Base-by-base conservation (phyloP, 2,329 filamentous ascomycete species). In the Colletotrichum musae region DNA sequence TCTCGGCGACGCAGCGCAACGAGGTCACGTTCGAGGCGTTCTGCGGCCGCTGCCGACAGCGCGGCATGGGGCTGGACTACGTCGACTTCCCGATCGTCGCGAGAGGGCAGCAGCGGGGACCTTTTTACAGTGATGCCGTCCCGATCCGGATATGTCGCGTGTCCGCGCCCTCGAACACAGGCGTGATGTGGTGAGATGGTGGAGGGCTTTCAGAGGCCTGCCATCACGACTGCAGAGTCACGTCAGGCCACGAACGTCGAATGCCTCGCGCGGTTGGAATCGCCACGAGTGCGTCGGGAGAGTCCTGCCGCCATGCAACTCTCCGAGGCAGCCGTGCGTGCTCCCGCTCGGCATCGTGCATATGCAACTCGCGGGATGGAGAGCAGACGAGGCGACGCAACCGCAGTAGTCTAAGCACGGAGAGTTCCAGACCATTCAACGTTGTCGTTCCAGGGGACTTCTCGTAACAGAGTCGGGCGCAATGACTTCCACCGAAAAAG, bases 1-100 rank as follows among this genome's bases (percentile, higher is more conserved):
- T 95, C 67, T 87, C 92, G 4, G 91, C 91, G 18, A 91, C 92
- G 0, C 87, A 94, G 72, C 85, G 93, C 70, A 94, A 94, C 73
- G 83, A 86, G 68, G 83, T 88, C 68, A 95, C 93, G 0, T 93
- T 93, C 74, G 83, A 88, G 70, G 82, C 82, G 6, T 94, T 95
- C 76, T 75, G 89, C 70, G 80, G 85, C 26, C 85, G 84, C 58
- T 93, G 92, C 78, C 79, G 84, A 80, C 79, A 79, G 77, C 84
- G 78, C 12, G 77, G 77, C 0, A 83, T 87, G 72, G 74, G 66
- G 15, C 79, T 89, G 18, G 75, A 80, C 52, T 78, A 84, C 47
- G 71, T 88, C 28, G 73, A 77, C 2, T 88, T 85, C 68, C 75
- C 77, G 0, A 78, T 87, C 24, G 78, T 79, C 15, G 68, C 74